These are phyloP conservation scores for Phytopythium sindhum DNA, from an alignment of 352 stramenopile genomes.

Conservation along the genomic window DNA sequence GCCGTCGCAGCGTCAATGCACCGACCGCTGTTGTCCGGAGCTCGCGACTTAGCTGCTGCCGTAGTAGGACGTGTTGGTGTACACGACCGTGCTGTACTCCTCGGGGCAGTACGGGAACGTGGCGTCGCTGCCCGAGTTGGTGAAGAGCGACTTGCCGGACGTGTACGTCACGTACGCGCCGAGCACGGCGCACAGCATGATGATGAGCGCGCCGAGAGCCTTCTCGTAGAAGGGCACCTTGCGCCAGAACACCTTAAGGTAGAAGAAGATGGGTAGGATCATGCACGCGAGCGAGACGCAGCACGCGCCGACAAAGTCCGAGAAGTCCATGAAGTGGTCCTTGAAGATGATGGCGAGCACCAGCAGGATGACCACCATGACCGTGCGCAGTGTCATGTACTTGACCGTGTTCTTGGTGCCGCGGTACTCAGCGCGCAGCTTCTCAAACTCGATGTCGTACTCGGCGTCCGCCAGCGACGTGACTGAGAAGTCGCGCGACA, in stretches of 20 bases:
- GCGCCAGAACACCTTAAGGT: conserved; percentile 65
- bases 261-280: conserved; percentile 67
- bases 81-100: conserved; percentile 41
- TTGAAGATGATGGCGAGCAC: conserved; percentile 53
- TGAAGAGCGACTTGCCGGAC: conserved; percentile 40
- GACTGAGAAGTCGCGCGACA: conserved; percentile 20
- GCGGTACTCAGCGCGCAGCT: conserved; percentile 35
- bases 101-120: conserved; percentile 59
- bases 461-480: conserved; percentile 29
- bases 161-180: conserved; percentile 43
- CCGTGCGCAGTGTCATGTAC: conserved; percentile 36
- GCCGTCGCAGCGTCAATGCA: neutral
- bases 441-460: conserved; percentile 26
- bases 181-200: conserved; percentile 29
- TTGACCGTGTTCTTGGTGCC: conserved; percentile 33
- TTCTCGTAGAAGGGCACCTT: conserved; percentile 48
- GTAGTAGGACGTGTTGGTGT: conserved; percentile 52
- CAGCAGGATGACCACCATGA: conserved; percentile 42
- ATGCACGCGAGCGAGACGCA: conserved; percentile 59
- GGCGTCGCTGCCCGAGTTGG: conserved; percentile 26
- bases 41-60: conserved; percentile 14
- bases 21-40: neutral
- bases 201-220: conserved; percentile 25
- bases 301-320: conserved; percentile 66
- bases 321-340: conserved; percentile 65